Percentiles rank a stretch among this genome's conserved stretches.
phyloP scores from a whole-genome alignment of 768 basidiomycete species.

The Mycena pura region DNA sequence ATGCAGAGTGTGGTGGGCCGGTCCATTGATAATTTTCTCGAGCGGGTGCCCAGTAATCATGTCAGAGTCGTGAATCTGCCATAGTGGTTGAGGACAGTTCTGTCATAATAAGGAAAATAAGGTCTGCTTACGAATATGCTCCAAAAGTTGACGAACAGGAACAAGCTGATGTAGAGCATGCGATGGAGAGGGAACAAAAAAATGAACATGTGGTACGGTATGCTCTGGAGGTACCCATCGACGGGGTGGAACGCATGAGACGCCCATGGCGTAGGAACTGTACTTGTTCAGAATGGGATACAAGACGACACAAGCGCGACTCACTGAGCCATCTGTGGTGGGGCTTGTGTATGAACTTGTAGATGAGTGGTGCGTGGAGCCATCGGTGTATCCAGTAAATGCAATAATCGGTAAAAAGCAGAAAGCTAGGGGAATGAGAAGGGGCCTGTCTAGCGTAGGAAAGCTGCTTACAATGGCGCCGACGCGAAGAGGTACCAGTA shows the following conservation, averaged over 20 bases:
- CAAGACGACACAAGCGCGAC: conserved; percentile 39
- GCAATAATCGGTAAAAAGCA: conserved; percentile 88
- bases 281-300: conserved; percentile 9
- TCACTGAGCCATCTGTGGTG: conserved; percentile 98
- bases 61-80: conserved; percentile 96
- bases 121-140: conserved; percentile 73
- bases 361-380: conserved; percentile 84
- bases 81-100: not conserved
- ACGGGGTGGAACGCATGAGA: conserved; percentile 98
- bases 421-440: conserved; percentile 54
- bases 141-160: conserved; percentile 94
- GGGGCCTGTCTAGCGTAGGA: not conserved
- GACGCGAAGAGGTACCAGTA: conserved; percentile 75
- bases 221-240: conserved; percentile 91
- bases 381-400: conserved; percentile 98
- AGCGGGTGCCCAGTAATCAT: conserved; percentile 93
- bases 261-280: conserved; percentile 96
- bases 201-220: conserved; percentile 94
- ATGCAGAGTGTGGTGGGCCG: conserved; percentile 96
- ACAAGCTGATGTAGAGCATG: conserved; percentile 80
- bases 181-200: conserved; percentile 93
- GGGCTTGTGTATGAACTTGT: conserved; percentile 94
- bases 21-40: conserved; percentile 93
- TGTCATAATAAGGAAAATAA: not conserved
- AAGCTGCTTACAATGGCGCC: conserved; percentile 63